Conservation (phyloP, 2,329 filamentous ascomycete species). For the Colletotrichum neosansevieriae region DNA sequence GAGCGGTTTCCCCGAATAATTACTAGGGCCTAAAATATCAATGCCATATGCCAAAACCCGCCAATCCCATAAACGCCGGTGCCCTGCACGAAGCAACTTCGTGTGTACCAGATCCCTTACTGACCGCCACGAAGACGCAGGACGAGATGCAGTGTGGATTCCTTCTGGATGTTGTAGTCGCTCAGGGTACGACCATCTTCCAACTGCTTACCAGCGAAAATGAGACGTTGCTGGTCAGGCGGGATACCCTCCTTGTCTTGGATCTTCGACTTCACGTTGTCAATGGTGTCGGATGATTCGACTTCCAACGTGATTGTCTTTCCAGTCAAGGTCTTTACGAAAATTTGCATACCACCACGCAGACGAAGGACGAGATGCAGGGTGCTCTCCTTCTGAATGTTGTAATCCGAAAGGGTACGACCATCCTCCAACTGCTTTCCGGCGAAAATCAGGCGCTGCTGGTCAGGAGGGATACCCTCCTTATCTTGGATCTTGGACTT, state of each 20-base stretch:
- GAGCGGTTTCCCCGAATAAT: slow-evolving; percentile 28
- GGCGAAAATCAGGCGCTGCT: slow-evolving; percentile 93
- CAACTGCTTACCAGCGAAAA: slow-evolving; percentile 76
- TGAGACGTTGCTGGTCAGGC: neutral
- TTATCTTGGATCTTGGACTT: slow-evolving; percentile 95
- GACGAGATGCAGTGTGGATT: slow-evolving; percentile 80
- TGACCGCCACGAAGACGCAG: slow-evolving; percentile 85
- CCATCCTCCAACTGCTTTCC: slow-evolving; percentile 95
- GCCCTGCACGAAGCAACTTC: neutral
- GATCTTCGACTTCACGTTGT: slow-evolving; percentile 3
- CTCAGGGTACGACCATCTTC: slow-evolving; percentile 92
- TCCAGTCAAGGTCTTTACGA: slow-evolving; percentile 87
- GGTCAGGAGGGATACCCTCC: slow-evolving; percentile 93
- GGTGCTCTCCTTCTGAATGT: slow-evolving; percentile 93
- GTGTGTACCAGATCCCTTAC: neutral
- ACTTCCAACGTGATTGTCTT: slow-evolving; percentile 95
- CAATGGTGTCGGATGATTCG: slow-evolving; percentile 72
- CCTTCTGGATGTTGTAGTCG: slow-evolving; percentile 92
- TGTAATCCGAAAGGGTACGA: slow-evolving; percentile 92
- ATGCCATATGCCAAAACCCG: slow-evolving; percentile 41
- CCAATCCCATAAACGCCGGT: slow-evolving; percentile 38
- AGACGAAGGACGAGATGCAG: slow-evolving; percentile 85
- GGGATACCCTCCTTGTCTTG: neutral
- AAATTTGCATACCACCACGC: slow-evolving; percentile 82
- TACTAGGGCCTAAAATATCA: slow-evolving; percentile 38